Evolutionary conservation across 2,329 filamentous ascomycete species (phyloP).

Genomic region (Aureobasidium vineae): DNA sequence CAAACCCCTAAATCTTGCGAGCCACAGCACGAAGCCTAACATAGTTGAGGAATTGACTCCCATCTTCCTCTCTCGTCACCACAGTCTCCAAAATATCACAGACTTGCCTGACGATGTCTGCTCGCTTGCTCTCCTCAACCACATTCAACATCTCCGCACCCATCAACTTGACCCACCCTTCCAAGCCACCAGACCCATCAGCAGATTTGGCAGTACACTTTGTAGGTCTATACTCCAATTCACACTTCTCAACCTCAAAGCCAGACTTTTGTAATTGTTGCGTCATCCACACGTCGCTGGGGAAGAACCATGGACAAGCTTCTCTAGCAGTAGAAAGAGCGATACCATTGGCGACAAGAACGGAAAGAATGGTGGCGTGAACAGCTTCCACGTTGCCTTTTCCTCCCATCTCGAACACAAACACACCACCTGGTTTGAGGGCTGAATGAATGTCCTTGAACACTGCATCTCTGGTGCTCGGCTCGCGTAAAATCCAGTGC

Average conservation of each 20-base stretch:
- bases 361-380: constrained; percentile 56
- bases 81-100: constrained; percentile 56
- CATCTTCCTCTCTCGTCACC: constrained; percentile 57
- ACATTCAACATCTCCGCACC: constrained; percentile 58
- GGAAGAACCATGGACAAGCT: constrained; percentile 69
- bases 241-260: constrained; percentile 50
- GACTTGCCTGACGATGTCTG: constrained; percentile 55
- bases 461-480: constrained; percentile 49
- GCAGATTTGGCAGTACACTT: constrained; percentile 42
- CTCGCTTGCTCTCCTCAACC: constrained; percentile 51
- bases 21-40: constrained; percentile 47
- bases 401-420: constrained; percentile 71
- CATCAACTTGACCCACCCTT: constrained; percentile 66
- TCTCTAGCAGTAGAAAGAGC: constrained; percentile 51
- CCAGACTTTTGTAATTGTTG: constrained; percentile 41
- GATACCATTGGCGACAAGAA: constrained; percentile 52
- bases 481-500: constrained; percentile 52
- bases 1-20: constrained; percentile 31
- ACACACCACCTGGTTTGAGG: constrained; percentile 56
- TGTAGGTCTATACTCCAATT: constrained; percentile 66
- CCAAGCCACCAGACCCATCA: constrained; percentile 52
- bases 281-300: constrained; percentile 60
- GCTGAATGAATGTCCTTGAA: constrained; percentile 54
- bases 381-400: constrained; percentile 67
- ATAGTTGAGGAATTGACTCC: constrained; percentile 52